These are phyloP conservation scores for Colletotrichum sublineola DNA, from an alignment of 2,329 filamentous ascomycete genomes.

Conservation along the genomic window DNA sequence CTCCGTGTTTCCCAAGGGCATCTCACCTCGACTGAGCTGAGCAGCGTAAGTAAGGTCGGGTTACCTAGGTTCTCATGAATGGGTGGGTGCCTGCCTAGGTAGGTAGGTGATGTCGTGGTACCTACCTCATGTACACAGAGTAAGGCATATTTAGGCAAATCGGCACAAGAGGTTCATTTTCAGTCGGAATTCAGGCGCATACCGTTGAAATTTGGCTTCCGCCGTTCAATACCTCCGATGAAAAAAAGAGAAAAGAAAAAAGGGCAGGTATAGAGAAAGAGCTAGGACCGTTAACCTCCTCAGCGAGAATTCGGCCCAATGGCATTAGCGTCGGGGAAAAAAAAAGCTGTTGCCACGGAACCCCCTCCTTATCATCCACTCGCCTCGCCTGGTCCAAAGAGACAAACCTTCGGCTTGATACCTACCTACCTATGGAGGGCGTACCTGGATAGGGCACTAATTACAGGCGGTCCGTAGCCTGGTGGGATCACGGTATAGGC, in stretches of 20 bases:
- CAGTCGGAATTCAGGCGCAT: background rate
- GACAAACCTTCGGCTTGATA: background rate
- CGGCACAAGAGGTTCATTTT: background rate
- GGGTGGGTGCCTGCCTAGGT: background rate
- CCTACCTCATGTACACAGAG: background rate
- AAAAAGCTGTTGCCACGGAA: constrained; percentile 10
- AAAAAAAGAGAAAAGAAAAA: background rate
- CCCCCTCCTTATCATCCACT: background rate
- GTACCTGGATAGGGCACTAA: background rate
- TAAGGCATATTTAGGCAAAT: background rate
- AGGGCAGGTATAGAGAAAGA: background rate
- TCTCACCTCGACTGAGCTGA: background rate
- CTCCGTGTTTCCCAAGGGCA: background rate
- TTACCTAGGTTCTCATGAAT: background rate
- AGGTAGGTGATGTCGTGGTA: background rate
- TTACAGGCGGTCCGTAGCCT: constrained; percentile 11
- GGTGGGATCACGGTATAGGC: background rate
- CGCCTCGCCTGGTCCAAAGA: background rate
- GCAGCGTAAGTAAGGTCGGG: background rate
- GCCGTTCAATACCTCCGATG: background rate
- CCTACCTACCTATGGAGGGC: too few species aligned
- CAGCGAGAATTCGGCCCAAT: constrained; percentile 4
- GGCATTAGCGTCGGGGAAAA: constrained; percentile 25
- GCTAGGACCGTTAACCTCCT: background rate
- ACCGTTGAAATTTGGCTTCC: background rate